Evolutionary conservation across 2,329 filamentous ascomycete genomes (phyloP), one percentile per base, ranked within the genome.

Genomic region (Periconia digitata): DNA sequence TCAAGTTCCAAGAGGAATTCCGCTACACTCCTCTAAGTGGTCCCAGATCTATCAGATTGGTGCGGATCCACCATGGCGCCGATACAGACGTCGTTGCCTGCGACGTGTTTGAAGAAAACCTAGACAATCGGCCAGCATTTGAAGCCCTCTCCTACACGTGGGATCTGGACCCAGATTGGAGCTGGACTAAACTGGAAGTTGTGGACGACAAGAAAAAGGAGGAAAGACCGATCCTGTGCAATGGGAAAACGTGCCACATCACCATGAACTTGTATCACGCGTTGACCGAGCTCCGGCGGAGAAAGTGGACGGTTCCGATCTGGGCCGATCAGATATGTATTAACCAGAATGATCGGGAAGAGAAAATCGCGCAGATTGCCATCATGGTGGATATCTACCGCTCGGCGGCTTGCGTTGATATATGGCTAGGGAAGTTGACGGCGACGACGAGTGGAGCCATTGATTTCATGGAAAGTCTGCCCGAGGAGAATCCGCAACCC

Each of bases 291-390:
- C 8, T 32, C 10, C 27, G 27, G 12, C 27, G 27, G n/a, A 32
- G 27, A 12, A 32, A 10, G 27, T 32, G 27, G 27, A 32, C 27
- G 4, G 4, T 32, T 32, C 27, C 27, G 10, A 32, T 32, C n/a
- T 39, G 35, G 21, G 36, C 23, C n/a, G 43, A 45, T 45, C 37
- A 40, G 7, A 40, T 40, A 20, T 40, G 37, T 18, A 21, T 40
- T 18, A 40, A 40, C 37, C 37, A 40, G 22, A 23, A 10, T 18
- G 37, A 40, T 12, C 15, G 18, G 8, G 13, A 40, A 20, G 37
- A 40, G 17, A 40, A 40, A 20, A 20, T 22, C 15, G 6, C 20
- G 15, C 37, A 40, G 8, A 40, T 40, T 20, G 22, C 18, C 8
- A 20, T 40, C 3, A 40, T 40, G 37, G 22, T 22, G 15, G 18